A percentile compares a stretch with the other conserved stretches of the same genome.
These are phyloP conservation scores for Colletotrichum orbiculare DNA, from an alignment of 2,329 filamentous ascomycete genomes.

Conservation along the genomic window DNA sequence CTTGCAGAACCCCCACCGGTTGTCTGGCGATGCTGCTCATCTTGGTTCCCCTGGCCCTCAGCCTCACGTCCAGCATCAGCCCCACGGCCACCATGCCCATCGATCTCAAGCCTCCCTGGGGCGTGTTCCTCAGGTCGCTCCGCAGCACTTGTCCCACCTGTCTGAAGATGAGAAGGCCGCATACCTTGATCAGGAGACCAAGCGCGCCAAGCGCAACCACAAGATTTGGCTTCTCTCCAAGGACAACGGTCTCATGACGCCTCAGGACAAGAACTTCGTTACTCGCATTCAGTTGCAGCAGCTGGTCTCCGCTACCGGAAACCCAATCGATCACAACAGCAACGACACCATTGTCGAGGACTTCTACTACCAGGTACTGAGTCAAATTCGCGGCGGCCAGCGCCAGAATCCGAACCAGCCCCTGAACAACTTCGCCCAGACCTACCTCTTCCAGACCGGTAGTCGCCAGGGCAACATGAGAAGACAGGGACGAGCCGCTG, in stretches of 20 bases:
- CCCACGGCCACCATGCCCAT: constrained; percentile 50
- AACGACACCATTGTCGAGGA: constrained; percentile 90
- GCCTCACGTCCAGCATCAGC: constrained; percentile 41
- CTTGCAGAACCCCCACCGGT: constrained; percentile 80
- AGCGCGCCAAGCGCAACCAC: constrained; percentile 95
- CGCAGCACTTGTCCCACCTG: constrained; percentile 73
- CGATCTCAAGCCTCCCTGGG: constrained; percentile 68
- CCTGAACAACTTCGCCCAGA: constrained; percentile 95
- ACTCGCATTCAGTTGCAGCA: constrained; percentile 98
- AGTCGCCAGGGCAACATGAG: constrained; percentile 80
- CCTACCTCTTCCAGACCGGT: constrained; percentile 95
- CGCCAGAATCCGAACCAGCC: constrained; percentile 93
- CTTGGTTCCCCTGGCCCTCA: constrained; percentile 39
- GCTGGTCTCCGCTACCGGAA: constrained; percentile 90
- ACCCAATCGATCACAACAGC: constrained; percentile 80
- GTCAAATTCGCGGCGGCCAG: constrained; percentile 89
- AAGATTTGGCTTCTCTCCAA: constrained; percentile 95
- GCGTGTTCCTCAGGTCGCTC: constrained; percentile 65
- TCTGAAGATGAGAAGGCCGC: constrained; percentile 86
- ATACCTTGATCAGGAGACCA: constrained; percentile 90
- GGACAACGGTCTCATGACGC: constrained; percentile 98
- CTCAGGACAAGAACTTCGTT: constrained; percentile 99
- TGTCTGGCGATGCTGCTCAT: constrained; percentile 59
- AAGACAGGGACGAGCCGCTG: constrained; percentile 82
- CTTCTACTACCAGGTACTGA: constrained; percentile 98